phyloP scores from a whole-genome alignment of 345 rosid species.

The Hibiscus tridactylites region DNA sequence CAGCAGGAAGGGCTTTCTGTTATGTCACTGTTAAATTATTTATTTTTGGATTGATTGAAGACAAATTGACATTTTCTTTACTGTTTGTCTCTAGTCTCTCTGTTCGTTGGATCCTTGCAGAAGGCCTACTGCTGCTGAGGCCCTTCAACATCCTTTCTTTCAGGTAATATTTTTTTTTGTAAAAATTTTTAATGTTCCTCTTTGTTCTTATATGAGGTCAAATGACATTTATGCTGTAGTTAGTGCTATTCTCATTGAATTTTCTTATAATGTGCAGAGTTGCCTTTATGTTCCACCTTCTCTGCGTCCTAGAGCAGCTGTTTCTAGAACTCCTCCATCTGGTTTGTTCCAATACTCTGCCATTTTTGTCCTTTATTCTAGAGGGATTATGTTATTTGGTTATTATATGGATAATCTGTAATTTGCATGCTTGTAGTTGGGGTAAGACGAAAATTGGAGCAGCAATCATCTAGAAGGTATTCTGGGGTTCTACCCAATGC shows the following conservation, averaged over 20 bases:
- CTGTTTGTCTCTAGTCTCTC: constrained; percentile 37
- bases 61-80: neutral
- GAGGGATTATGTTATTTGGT: neutral
- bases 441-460: constrained; percentile 40
- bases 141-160: constrained; percentile 90
- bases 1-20: neutral
- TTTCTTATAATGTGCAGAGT: constrained; percentile 39
- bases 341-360: constrained; percentile 21
- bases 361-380: neutral
- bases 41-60: neutral
- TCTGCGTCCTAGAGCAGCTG: constrained; percentile 48
- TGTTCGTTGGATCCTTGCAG: constrained; percentile 95
- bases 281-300: constrained; percentile 88
- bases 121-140: constrained; percentile 83
- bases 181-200: neutral
- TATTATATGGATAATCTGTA: neutral
- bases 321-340: constrained; percentile 62
- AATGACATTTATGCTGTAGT: neutral
- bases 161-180: constrained; percentile 33
- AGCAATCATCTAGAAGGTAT: constrained; percentile 39
- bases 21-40: neutral
- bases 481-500: constrained; percentile 36
- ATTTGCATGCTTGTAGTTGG: constrained; percentile 37
- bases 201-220: neutral
- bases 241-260: neutral